Base-by-base conservation (phyloP, 2,329 filamentous ascomycete genomes). In the Drechslera avenae region DNA sequence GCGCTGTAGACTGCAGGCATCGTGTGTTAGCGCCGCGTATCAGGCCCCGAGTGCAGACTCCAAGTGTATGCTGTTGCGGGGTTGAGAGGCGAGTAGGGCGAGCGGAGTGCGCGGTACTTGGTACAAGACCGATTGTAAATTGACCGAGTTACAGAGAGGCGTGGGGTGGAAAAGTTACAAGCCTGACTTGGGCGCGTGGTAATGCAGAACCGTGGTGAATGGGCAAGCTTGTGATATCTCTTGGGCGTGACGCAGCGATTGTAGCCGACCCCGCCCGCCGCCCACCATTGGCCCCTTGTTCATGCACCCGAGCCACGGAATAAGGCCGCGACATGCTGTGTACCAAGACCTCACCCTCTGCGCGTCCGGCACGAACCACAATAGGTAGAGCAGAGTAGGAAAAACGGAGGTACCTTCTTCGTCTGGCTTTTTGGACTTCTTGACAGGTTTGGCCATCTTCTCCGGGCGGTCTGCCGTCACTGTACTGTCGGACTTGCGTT, bases 1-100 rank as follows among this genome's bases (percentile, higher is more conserved):
- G 73, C 36, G 5, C 71, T 78, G 63, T 78, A 76, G 32, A 73
- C 75, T 73, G 76, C 63, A 60, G 78, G 76, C 78, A 80, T 79
- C 7, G 59, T 74, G 57, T 41, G 41, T 68, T 47, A 68, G 66
- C 37, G 34, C 41, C 32, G 19, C 51, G 6, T 48, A 23, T n/a
- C 41, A 45, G 28, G 18, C 19, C 17, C 26, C 17, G 39, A 23
- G 18, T 44, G 9, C 23, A 32, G 48, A 19, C 19, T 35, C 30
- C 35, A 50, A 23, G 21, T 34, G 48, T 18, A 35, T 41, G 30
- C 30, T 30, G 45, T 44, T n/a, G 52, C 49, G 48, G 47, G 39
- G 50, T 40, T 23, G 21, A n/a, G 18, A 40, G 31, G 31, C 23
- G 41, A 37, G 40, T 16, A 4, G 43, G 28, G 30, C n/a, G 28